These are phyloP conservation scores for Phytophthora melonis DNA, from an alignment of 352 stramenopile species.

Conservation along the genomic window DNA sequence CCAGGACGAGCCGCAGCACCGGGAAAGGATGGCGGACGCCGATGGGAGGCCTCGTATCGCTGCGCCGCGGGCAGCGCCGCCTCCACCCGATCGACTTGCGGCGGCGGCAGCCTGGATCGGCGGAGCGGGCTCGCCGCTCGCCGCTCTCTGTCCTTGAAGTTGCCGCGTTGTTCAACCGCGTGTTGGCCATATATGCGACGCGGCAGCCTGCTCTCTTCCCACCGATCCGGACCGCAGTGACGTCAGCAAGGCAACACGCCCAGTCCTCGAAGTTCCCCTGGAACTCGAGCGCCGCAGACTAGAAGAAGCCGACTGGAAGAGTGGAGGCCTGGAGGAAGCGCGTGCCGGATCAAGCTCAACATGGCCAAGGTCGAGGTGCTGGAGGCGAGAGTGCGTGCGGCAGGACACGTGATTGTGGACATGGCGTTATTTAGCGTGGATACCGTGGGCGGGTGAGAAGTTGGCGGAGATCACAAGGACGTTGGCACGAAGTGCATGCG, in stretches of 20 bases:
- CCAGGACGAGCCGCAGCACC: conserved; percentile 9
- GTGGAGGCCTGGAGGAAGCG: too few relatives aligned
- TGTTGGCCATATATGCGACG: neutral
- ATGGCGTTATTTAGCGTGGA: too few relatives aligned
- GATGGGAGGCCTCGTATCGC: neutral
- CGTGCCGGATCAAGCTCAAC: too few relatives aligned
- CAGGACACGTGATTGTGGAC: too few relatives aligned
- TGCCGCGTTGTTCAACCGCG: conserved; percentile 1
- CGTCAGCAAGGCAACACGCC: neutral
- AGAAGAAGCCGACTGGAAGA: neutral
- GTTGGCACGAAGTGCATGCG: too few relatives aligned
- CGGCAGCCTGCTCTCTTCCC: neutral
- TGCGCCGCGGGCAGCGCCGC: neutral
- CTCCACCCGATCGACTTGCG: conserved; percentile 17
- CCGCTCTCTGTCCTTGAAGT: conserved; percentile 1
- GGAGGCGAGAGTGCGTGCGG: too few relatives aligned
- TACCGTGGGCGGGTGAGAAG: too few relatives aligned
- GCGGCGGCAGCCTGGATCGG: neutral
- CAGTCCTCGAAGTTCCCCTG: neutral
- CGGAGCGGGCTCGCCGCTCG: neutral
- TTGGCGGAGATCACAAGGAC: too few relatives aligned
- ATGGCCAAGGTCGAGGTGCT: too few relatives aligned
- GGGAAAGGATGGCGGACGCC: neutral
- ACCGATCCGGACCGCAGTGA: neutral
- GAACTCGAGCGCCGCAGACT: neutral